Percentiles rank a stretch among this genome's conserved stretches.
Evolutionary conservation across 2,329 filamentous ascomycete genomes (phyloP).

Genomic region (Pestalotiopsis sp.): DNA sequence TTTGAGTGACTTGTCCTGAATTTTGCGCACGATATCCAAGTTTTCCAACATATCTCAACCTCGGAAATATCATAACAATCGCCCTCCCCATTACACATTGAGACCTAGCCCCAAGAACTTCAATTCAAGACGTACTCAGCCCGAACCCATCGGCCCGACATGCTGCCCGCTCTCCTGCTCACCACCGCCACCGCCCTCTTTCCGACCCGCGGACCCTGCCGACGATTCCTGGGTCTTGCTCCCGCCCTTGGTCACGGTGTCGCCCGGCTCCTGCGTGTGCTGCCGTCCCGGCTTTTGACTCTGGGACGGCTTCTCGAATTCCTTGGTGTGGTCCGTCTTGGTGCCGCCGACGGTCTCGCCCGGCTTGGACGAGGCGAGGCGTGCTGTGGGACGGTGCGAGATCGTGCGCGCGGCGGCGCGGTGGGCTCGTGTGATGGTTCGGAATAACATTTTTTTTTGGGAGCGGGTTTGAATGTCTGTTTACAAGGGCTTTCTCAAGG

Average conservation of each 20-base stretch:
- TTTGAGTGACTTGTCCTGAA: too few relatives aligned
- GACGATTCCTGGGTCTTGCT: neutral
- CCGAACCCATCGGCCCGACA: neutral
- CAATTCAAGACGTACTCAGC: neutral
- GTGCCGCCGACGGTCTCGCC: neutral
- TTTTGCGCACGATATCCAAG: too few relatives aligned
- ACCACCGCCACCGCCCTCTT: neutral
- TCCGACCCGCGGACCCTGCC: too few relatives aligned
- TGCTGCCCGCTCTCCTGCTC: neutral
- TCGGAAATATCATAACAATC: neutral
- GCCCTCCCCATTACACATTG: neutral
- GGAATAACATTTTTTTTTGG: neutral
- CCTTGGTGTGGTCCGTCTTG: conserved; percentile 2
- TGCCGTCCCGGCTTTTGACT: neutral
- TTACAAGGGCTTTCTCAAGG: too few relatives aligned
- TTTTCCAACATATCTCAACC: too few relatives aligned
- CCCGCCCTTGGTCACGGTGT: neutral
- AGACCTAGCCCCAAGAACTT: neutral
- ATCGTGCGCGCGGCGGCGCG: neutral
- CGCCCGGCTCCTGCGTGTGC: neutral
- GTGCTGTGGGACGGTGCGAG: neutral
- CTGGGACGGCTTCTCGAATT: neutral
- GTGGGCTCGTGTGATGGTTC: neutral
- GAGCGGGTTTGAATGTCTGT: neutral
- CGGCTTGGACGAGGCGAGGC: neutral